phyloP scores from a whole-genome alignment of 306 rosid genomes.

The Hippophae rhamnoides region DNA sequence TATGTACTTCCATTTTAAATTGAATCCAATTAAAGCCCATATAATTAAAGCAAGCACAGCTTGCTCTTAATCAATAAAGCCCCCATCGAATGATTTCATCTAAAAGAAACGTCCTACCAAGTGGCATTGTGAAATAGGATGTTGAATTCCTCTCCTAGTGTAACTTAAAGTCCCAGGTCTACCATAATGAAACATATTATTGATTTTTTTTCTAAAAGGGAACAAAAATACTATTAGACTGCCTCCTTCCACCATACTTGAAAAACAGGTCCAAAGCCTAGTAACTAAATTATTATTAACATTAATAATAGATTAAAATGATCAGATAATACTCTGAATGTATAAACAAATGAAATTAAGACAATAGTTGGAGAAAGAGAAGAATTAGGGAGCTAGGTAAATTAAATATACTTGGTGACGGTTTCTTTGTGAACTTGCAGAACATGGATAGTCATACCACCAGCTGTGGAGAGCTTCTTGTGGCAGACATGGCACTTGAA shows the following conservation, averaged over 20 bases:
- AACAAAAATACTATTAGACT: too few relatives aligned
- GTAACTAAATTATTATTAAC: background rate
- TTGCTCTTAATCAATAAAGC: too few relatives aligned
- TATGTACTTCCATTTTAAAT: too few relatives aligned
- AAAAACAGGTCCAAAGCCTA: background rate
- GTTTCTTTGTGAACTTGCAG: slow-evolving; percentile 97
- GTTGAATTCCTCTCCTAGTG: too few relatives aligned
- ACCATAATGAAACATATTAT: too few relatives aligned
- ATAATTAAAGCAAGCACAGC: too few relatives aligned
- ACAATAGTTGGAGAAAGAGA: background rate
- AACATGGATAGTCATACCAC: slow-evolving; percentile 98
- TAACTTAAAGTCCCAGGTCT: too few relatives aligned
- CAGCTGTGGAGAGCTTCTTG: slow-evolving; percentile 96
- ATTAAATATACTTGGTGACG: slow-evolving; percentile 58
- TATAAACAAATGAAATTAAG: background rate
- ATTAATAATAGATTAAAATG: background rate
- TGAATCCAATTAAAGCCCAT: too few relatives aligned
- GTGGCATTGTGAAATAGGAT: too few relatives aligned
- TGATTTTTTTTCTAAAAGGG: too few relatives aligned
- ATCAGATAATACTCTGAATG: background rate
- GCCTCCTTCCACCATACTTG: background rate
- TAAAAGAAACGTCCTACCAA: too few relatives aligned
- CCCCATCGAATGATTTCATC: too few relatives aligned
- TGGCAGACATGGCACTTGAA: slow-evolving; percentile 98
- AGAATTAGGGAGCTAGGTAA: background rate